Evolutionary conservation across 768 basidiomycete genomes (phyloP), one percentile per base, ranked within the genome.

Genomic region (Filobasidium floriforme): DNA sequence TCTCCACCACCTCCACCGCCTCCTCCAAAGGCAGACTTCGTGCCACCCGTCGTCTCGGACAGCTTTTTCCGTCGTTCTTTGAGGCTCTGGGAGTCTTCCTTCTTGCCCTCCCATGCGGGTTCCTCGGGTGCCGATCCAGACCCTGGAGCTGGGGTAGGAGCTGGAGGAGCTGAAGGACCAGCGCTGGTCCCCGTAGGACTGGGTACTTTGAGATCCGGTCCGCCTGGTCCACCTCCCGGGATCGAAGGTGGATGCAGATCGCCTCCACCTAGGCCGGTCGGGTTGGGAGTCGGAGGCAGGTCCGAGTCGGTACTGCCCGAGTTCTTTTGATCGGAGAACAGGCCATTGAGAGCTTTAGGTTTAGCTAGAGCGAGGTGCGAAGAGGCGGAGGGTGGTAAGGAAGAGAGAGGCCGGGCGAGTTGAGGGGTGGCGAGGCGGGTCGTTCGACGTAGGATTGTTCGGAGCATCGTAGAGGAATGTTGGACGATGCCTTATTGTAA

Each of bases 1-100:
- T 73, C 71, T 19, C 72, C 70, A 29, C 71, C 67, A 22, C 71
- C 72, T 12, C 76, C 72, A 28, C 76, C 74, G 18, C 70, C 71
- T 19, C 73, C 73, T 41, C 75, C 75, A 3, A 67, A 69, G 10
- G 68, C 73, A n/a, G 68, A 67, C 66, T 69, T 72, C 62, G 72
- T 73, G 41, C 65, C 63, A 19, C 69, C 68, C 41, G 61, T 67
- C 10, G 70, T 41, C 46, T 73, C 72, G 59, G 74, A 73, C 60
- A 76, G 41, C 66, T 72, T 72, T 40, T 71, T 67, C 55, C 66
- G 70, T 62, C 66, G 51, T 12, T 69, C 68, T 57, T 70, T 68
- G 22, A 71, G 66, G 22, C 57, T 64, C 55, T 19, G 63, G 32
- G 59, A 60, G 24, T 68, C 67, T 41, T 68, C 70, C 26, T 66